Percentiles rank a stretch among this genome's conserved stretches.
Evolutionary conservation across 768 basidiomycete genomes (phyloP).

Genomic region (Dentipellis sp.): DNA sequence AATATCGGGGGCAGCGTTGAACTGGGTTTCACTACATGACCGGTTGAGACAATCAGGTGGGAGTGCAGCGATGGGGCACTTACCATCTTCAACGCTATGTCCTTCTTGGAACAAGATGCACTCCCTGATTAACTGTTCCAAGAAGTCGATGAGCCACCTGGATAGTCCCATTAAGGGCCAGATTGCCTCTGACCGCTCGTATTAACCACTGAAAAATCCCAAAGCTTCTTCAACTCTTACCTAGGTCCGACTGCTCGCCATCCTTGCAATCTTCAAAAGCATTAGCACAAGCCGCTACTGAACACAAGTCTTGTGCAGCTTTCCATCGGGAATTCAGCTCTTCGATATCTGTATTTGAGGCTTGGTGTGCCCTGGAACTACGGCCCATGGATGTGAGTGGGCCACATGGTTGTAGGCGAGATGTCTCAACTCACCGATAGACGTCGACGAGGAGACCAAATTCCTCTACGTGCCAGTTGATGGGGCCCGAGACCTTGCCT

Average conservation of each 20-base stretch:
- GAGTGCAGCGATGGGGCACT: conserved; percentile 1
- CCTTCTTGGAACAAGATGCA: conserved; percentile 29
- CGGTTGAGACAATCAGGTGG: background rate
- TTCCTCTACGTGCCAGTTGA: conserved; percentile 39
- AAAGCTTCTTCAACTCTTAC: conserved; percentile 25
- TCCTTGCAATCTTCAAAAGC: conserved; percentile 66
- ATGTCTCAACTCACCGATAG: conserved; percentile 21
- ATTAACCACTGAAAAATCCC: background rate
- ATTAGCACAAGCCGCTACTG: conserved; percentile 45
- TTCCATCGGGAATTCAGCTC: conserved; percentile 40
- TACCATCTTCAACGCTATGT: conserved; percentile 2
- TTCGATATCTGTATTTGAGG: conserved; percentile 25
- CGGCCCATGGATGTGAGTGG: background rate
- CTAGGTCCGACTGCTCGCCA: conserved; percentile 51
- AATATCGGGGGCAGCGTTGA: conserved; percentile 26
- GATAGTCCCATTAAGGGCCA: conserved; percentile 66
- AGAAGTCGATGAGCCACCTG: conserved; percentile 50
- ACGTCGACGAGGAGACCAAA: conserved; percentile 37
- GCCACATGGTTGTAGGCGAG: background rate
- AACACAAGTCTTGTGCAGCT: conserved; percentile 59
- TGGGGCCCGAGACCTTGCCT: conserved; percentile 28
- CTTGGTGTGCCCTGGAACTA: conserved; percentile 2
- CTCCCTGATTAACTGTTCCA: conserved; percentile 53
- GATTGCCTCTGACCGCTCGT: conserved; percentile 40
- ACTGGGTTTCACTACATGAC: background rate